Base-by-base conservation (phyloP, 306 rosid genomes). In the Alnus rubra region DNA sequence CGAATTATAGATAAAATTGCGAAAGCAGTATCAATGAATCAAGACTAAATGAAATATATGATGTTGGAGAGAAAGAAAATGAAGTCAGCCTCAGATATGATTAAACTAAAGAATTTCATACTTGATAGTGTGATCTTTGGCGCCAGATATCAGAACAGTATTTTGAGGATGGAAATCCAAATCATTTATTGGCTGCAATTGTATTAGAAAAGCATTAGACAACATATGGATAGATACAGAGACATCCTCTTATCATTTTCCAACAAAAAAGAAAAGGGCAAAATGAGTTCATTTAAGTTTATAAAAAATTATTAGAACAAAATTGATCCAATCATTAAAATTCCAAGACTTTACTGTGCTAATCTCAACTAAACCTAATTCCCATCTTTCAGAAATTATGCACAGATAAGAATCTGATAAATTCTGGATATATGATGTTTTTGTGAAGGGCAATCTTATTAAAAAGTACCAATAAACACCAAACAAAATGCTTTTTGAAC, bases 151-250 rank as follows among this genome's bases (percentile, higher is more conserved):
- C 82, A 94, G 84, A 82, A 92, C 82, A 71, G 91, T 74, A 86
- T 87, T 89, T 82, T 94, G 97, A 3, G 98, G 97, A 87, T 94
- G 94, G 85, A 94, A 94, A 88, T 94, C 98, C 86, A 94, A 76
- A 86, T 92, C 98, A 88, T 92, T 92, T 79, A 91, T 82, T 67
- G 98, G 98, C 98, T 92, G 97, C 93, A 86, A 63, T 74, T 76
- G 80, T 63, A 71, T 16, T 35, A 39, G 35, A 60, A 80, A 62
- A 49, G 74, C 42, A 74, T 76, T 73, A 84, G 79, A 71, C 54
- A 71, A n/a, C 4, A 65, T 19, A 12, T 8, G 31, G 65, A 9
- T 23, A 56, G 49, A 16, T 16, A 9, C 7, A 3, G 37, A 5
- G 50, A 69, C 30, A 4, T 28, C 42, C 62, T 63, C 23, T 51